Evolutionary conservation across 345 rosid species (phyloP).

Genomic region (Melaleuca quinquenervia): DNA sequence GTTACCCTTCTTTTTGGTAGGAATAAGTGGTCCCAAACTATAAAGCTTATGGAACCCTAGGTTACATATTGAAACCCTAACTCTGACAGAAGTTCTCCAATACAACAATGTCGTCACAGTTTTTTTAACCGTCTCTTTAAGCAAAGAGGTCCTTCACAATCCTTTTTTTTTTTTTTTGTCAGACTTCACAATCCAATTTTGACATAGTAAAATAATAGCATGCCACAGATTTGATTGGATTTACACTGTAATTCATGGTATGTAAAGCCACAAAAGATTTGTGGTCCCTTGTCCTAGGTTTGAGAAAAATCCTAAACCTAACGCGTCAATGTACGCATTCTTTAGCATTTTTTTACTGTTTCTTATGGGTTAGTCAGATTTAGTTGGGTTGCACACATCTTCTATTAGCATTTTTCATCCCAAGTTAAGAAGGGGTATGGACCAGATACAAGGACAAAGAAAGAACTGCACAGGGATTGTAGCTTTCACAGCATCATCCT

Average conservation of each 20-base stretch:
- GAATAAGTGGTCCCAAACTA: slow-evolving; percentile 50
- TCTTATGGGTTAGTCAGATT: not conserved
- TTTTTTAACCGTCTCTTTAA: not conserved
- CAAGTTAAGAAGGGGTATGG: not conserved
- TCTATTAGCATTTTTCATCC: not conserved
- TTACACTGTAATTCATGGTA: slow-evolving; percentile 40
- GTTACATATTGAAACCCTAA: slow-evolving; percentile 8
- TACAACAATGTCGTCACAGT: not conserved
- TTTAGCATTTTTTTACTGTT: slow-evolving; percentile 10
- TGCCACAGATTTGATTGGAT: slow-evolving; percentile 44
- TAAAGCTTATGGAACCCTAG: not conserved
- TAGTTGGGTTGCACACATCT: not conserved
- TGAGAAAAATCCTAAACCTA: slow-evolving; percentile 27
- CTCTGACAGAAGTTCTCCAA: slow-evolving; percentile 5
- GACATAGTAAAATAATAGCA: slow-evolving; percentile 28
- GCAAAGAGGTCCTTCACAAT: not conserved
- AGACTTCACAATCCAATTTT: not conserved
- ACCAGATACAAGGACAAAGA: not conserved
- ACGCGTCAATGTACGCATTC: slow-evolving; percentile 3
- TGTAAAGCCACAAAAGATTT: slow-evolving; percentile 32
- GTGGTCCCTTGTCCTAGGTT: slow-evolving; percentile 68
- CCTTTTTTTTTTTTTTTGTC: too few species aligned
- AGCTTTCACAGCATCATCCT: not conserved
- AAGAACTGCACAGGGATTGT: not conserved
- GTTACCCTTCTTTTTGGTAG: not conserved